A percentile compares a stretch with the other conserved stretches of the same genome.
Evolutionary conservation across 345 rosid species (phyloP).

Genomic region (Rhodomyrtus tomentosa): DNA sequence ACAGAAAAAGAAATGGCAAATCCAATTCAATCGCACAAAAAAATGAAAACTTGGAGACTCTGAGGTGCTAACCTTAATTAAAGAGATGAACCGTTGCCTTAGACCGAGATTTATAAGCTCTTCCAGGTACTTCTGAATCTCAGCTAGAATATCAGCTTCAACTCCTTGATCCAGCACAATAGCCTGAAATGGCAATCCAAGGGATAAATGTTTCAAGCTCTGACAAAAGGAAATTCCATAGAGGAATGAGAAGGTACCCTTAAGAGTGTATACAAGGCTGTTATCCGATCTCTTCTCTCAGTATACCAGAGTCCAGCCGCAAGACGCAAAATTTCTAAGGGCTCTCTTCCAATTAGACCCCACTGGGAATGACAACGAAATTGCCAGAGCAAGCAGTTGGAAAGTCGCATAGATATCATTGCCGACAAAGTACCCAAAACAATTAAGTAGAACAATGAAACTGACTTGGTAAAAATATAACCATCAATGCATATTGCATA

Average conservation of each 20-base stretch:
- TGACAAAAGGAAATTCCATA: background rate
- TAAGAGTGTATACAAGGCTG: constrained; percentile 60
- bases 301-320: constrained; percentile 95
- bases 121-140: constrained; percentile 68
- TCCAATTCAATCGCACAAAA: background rate
- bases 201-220: background rate
- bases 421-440: background rate
- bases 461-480: background rate
- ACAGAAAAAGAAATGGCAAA: background rate
- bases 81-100: constrained; percentile 62
- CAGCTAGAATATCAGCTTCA: constrained; percentile 62
- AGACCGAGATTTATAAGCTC: constrained; percentile 66
- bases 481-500: background rate
- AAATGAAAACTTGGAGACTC: background rate
- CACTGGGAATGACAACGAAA: constrained; percentile 30
- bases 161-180: constrained; percentile 80
- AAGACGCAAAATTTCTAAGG: constrained; percentile 72
- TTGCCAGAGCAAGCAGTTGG: background rate
- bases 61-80: constrained; percentile 48
- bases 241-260: constrained; percentile 35
- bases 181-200: constrained; percentile 39
- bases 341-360: constrained; percentile 81
- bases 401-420: background rate
- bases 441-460: background rate
- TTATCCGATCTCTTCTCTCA: constrained; percentile 75